These are phyloP conservation scores for Penicillium fimorum DNA, from an alignment of 495 filamentous ascomycete genomes.

Conservation along the genomic window DNA sequence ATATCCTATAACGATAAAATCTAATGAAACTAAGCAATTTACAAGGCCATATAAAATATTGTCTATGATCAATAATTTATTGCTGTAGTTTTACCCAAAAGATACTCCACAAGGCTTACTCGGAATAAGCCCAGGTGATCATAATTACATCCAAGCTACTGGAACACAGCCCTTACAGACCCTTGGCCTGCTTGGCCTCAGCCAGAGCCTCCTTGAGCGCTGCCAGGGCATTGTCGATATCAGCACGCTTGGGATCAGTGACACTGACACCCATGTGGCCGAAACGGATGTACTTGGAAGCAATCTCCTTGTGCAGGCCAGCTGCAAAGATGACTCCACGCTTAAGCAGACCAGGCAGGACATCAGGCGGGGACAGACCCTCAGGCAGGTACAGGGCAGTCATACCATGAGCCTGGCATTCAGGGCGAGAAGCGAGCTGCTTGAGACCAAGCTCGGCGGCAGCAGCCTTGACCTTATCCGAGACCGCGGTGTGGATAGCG, in stretches of 20 bases:
- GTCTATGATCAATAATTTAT: constrained; percentile 20
- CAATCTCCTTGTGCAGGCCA: constrained; percentile 86
- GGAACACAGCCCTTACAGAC: constrained; percentile 30
- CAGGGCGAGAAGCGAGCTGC: constrained; percentile 78
- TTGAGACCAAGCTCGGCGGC: constrained; percentile 76
- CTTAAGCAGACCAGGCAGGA: constrained; percentile 82
- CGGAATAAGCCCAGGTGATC: not conserved
- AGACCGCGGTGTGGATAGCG: constrained; percentile 69
- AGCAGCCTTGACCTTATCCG: constrained; percentile 78
- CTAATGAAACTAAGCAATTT: too few species aligned
- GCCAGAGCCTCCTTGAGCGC: constrained; percentile 70
- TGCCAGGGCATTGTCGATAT: constrained; percentile 79
- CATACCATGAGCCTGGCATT: constrained; percentile 95
- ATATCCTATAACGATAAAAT: too few species aligned
- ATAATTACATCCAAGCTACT: constrained; percentile 9
- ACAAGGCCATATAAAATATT: not conserved
- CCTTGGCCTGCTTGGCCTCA: constrained; percentile 61
- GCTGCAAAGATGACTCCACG: constrained; percentile 93
- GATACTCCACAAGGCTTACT: not conserved
- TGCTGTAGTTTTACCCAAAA: constrained; percentile 3
- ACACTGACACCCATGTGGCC: constrained; percentile 98
- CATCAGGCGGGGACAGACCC: constrained; percentile 69
- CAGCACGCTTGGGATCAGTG: constrained; percentile 50
- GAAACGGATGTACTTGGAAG: constrained; percentile 68
- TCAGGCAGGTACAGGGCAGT: constrained; percentile 95